Conservation (phyloP, 305 asterid genomes). For the Striga hermonthica region DNA sequence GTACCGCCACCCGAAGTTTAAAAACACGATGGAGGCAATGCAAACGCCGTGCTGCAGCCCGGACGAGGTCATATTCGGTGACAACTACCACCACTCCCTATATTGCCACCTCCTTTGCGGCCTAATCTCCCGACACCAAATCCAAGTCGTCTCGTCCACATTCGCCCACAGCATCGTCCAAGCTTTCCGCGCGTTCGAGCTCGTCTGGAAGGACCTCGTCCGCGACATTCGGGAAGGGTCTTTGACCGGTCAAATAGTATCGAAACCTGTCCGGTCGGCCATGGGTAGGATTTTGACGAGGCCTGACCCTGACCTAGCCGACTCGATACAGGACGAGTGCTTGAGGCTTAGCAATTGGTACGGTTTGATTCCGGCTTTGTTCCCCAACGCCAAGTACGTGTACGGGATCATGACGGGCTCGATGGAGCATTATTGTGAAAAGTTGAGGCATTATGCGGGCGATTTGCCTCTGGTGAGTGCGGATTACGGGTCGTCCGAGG, state of each 20-base stretch:
- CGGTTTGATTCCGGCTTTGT: slow-evolving; percentile 65
- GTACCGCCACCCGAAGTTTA: slow-evolving; percentile 63
- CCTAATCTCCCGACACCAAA: slow-evolving; percentile 58
- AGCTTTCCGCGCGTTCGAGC: slow-evolving; percentile 82
- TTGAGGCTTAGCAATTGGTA: slow-evolving; percentile 59
- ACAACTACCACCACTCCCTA: slow-evolving; percentile 78
- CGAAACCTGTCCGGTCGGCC: slow-evolving; percentile 65
- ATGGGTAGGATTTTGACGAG: slow-evolving; percentile 45
- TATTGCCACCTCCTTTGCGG: slow-evolving; percentile 91
- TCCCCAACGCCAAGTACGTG: slow-evolving; percentile 72
- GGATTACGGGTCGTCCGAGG: slow-evolving; percentile 94
- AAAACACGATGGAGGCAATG: slow-evolving; percentile 81
- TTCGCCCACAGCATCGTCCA: slow-evolving; percentile 89
- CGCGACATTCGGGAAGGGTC: slow-evolving; percentile 64
- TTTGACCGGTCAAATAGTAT: slow-evolving; percentile 50
- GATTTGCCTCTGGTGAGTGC: slow-evolving; percentile 73
- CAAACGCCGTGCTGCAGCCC: slow-evolving; percentile 91
- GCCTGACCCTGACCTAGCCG: slow-evolving; percentile 70
- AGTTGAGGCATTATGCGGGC: slow-evolving; percentile 87
- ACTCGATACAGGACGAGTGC: slow-evolving; percentile 41
- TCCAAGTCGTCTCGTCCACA: slow-evolving; percentile 82
- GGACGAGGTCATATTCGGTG: slow-evolving; percentile 90
- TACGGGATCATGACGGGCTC: slow-evolving; percentile 98
- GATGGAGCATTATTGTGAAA: slow-evolving; percentile 86
- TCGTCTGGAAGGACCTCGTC: slow-evolving; percentile 70